Base-by-base conservation (phyloP, 257 asterid species). In the Rubia yunnanensis region DNA sequence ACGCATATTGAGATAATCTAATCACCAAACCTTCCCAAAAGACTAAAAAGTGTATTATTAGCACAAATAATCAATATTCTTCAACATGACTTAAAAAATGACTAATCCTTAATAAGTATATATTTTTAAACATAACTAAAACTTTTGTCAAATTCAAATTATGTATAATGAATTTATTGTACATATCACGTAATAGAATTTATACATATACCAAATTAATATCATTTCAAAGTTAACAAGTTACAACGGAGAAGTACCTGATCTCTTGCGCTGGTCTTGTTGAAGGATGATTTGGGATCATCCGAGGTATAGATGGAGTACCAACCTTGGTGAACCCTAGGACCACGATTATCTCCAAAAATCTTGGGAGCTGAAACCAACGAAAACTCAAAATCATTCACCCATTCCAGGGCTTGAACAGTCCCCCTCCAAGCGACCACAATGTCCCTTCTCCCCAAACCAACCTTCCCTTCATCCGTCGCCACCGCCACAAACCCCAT, bases 401-500 rank as follows among this genome's bases (percentile, higher is more conserved):
- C 68, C 96, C 97, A 92, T 67, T 92, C 98, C 34, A 92, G 67
- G 0, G 80, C 57, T 60, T 74, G 63, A 67, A 82, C 53, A 0
- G 98, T 85, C 57, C 98, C 98, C 65, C 98, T 81, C 98, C 97
- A 92, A 27, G 80, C 86, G 8, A 89, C 49, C 74, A 89, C 50
- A 53, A 92, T 83, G 27, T 92, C 98, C 71, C 98, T 83, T 22
- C 98, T 72, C 7, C 97, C 98, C 28, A 92, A 39, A 6, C 66
- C 82, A 2, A 9, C 5, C 35, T 80, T 83, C 64, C 94, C 97
- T 56, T 80, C 94, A 35, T 92, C 95, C 0, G 94, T 89, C 0
- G 97, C 91, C 81, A 89, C 98, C 1, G 89, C 97, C 32, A 86
- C 82, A 50, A 64, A 92, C 44, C 98, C 98, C 1, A 92, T 89